Evolutionary conservation across 805 yeast species (phyloP), one percentile per base, ranked within the genome.

Genomic region (Millerago galiae): DNA sequence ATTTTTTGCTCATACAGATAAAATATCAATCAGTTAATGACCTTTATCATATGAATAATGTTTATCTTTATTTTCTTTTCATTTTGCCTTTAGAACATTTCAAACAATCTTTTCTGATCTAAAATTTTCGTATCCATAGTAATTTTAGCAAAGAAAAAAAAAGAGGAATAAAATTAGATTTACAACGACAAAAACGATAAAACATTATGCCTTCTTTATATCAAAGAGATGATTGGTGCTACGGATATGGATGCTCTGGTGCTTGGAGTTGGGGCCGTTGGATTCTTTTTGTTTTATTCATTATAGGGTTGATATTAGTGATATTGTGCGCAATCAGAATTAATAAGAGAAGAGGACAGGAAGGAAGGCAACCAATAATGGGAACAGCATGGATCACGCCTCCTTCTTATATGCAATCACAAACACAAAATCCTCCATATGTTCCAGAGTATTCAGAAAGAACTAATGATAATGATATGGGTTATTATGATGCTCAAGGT

Each of bases 351-450:
- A 69, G 95, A 59, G 47, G 52, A 1, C 44, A 26, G 5, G 34
- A 53, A 28, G 75, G 77, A 34, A 63, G 67, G 47, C 67, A 64
- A 24, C 95, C 95, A 0, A 67, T 86, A 2, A 66, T 75, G 45
- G 91, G 91, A 9, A 84, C 93, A 1, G 75, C 84, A 10, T 84
- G 95, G 95, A 77, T 88, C 67, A 83, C 93, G 0, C 96, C 96
- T 7, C 90, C 88, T 3, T 71, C 77, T n/a, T 83, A 85, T 53
- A 53, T 62, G 64, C 65, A 44, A 34, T 50, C 47, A 12, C 60
- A 44, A 43, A 58, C 58, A 32, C 62, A 68, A 8, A 75, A 72
- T 36, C 72, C 73, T 2, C 75, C 75, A 1, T 77, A 68, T 50
- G 86, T 83, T 1, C 95, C 95, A 0, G 71, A 81, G 3, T 84